Percentiles rank a stretch among this genome's conserved stretches.
phyloP scores from a whole-genome alignment of 192 early-diverging fungal genomes.

The Coemansia sp. region DNA sequence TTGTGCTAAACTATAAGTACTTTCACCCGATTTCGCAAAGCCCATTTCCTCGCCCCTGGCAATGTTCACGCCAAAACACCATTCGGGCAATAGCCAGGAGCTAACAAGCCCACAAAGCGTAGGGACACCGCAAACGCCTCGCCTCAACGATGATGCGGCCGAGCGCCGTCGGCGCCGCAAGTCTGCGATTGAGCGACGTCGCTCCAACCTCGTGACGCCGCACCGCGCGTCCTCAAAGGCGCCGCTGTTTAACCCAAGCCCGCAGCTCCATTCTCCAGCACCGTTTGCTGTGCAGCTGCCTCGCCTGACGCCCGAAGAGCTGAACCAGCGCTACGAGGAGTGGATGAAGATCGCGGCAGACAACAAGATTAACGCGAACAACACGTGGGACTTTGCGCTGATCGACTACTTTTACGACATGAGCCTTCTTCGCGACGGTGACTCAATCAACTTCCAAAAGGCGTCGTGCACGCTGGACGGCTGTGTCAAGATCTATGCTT shows the following conservation, averaged over 20 bases:
- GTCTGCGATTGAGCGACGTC: constrained; percentile 51
- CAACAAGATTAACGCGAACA: constrained; percentile 91
- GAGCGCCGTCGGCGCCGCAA: constrained; percentile 55
- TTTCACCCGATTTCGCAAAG: not conserved
- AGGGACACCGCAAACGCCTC: constrained; percentile 34
- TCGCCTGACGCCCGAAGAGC: constrained; percentile 56
- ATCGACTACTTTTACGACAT: constrained; percentile 98
- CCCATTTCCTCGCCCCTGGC: not conserved
- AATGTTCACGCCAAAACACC: constrained; percentile 40
- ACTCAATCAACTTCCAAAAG: constrained; percentile 98
- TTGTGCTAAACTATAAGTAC: not conserved
- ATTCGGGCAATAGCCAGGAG: constrained; percentile 19
- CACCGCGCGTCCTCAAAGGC: constrained; percentile 31
- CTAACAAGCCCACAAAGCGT: constrained; percentile 37
- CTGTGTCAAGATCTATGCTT: constrained; percentile 96
- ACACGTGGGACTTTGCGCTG: constrained; percentile 96
- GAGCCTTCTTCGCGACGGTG: constrained; percentile 88
- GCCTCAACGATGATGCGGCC: constrained; percentile 55
- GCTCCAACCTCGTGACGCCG: constrained; percentile 49
- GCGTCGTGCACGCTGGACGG: constrained; percentile 96
- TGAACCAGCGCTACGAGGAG: constrained; percentile 77
- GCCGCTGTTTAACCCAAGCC: constrained; percentile 37
- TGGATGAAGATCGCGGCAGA: constrained; percentile 98
- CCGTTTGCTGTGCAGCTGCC: constrained; percentile 52
- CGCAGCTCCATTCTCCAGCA: constrained; percentile 35